Evolutionary conservation across 768 basidiomycete genomes (phyloP), one percentile per base, ranked within the genome.

Genomic region (Auriculariales sp.): DNA sequence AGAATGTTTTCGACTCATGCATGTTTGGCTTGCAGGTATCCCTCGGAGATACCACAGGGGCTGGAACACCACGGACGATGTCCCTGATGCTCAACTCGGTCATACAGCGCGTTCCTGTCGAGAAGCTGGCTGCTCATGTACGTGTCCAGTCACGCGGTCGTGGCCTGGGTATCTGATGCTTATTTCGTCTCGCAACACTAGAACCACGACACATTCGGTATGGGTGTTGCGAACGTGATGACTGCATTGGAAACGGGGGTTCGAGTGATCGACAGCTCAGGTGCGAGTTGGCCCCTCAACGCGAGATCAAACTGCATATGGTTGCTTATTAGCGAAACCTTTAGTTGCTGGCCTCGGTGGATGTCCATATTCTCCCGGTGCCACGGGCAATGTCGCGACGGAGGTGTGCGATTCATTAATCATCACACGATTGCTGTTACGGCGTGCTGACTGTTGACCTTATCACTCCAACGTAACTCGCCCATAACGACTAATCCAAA

Each of bases 351-450:
- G 93, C 0, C 78, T 97, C 1, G 93, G 94, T 3, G 91, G 93
- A 15, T 97, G 94, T 59, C 93, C 93, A 2, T 98, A 89, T 64
- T 91, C 93, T 1, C 94, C 93, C 2, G 92, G 92, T 4, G 92
- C 93, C 12, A 92, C 90, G 0, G 93, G 94, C 14, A 95, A 95
- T 56, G 87, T 95, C 15, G 82, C 90, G 0, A 97, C 94, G 0
- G 93, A 98, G 55, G 71, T 58, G 29, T 12, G 52, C 48, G 3
- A 19, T 17, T 1, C 10, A 28, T 50, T 29, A 28, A 3, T n/a
- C n/a, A n/a, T n/a, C n/a, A n/a, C n/a, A n/a, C n/a, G n/a, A n/a
- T n/a, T n/a, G n/a, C n/a, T n/a, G n/a, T n/a, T n/a, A n/a, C n/a
- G n/a, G n/a, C n/a, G n/a, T n/a, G n/a, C n/a, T n/a, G n/a, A n/a